Evolutionary conservation across 2,329 filamentous ascomycete genomes (phyloP), one percentile per base, ranked within the genome.

Genomic region (Cordyceps sp.): DNA sequence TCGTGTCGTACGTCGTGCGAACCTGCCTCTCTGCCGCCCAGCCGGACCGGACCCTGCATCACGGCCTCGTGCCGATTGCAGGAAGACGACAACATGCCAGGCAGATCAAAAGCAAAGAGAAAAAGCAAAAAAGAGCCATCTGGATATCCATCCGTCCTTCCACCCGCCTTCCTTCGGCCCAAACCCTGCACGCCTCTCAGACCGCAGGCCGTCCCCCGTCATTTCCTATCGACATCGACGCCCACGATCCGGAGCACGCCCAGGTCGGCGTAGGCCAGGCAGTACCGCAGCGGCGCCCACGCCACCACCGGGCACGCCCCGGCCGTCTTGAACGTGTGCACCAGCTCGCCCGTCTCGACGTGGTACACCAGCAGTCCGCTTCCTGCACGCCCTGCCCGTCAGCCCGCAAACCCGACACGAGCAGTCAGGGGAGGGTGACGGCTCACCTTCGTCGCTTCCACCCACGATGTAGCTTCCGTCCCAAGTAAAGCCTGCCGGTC

Each of bases 241-340:
- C 75, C 76, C 30, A 83, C 61, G 35, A 85, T 81, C 44, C 77
- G 73, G 36, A 86, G 52, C 31, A 66, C 66, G 1, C 76, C 76
- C 23, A 71, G 54, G 45, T 86, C 80, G 32, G 71, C 71, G 48
- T 83, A 85, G 2, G 80, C 81, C 36, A 88, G 54, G 41, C 69
- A 73, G 49, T 86, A 86, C 35, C 73, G 64, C 26, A 68, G 75
- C 3, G 81, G 81, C 40, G 82, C 78, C 80, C 80, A 86, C 3
- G 76, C 69, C 7, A 85, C 76, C 10, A 79, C 65, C 2, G 73
- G 69, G 33, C 69, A 73, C 10, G 75, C 58, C 16, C 70, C 66
- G 1, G 62, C 60, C 9, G 78, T 78, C 50, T 83, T 82, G 41
- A 84, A 66, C 2, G 66, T 79, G 48, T 82, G 68, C 12, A 85